Evolutionary conservation across 1,284 basidiomycete genomes (phyloP), one percentile per base, ranked within the genome.

Genomic region (Sparassis latifolia): DNA sequence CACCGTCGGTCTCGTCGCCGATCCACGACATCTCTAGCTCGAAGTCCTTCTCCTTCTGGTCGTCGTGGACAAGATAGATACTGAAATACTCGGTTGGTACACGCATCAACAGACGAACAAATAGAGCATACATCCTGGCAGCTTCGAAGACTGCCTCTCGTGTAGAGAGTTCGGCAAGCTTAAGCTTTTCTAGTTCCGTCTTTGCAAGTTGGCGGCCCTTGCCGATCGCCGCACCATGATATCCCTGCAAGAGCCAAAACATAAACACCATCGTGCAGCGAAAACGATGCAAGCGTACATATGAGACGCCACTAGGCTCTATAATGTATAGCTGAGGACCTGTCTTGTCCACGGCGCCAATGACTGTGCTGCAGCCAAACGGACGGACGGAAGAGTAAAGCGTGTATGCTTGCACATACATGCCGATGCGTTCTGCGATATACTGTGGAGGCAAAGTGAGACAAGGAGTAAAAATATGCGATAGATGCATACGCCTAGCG

Each of bases 11-110:
- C 71, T 97, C 92, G 31, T 84, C 78, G 32, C 93, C 84, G 53
- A 98, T 84, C 97, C 97, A 99, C 38, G 94, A 92, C 78, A 99
- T 82, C 69, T 99, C 97, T 29, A 99, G 80, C 68, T 99, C 97
- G 61, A 99, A 99, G 49, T 94, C 89, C 66, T 97, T 97, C 72
- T 99, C 96, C 69, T 98, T 97, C 52, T 90, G 78, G 61, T 99
- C 97, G 58, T 99, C 96, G 66, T 99, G 97, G 10, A 97, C 94
- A 51, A 95, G 82, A 72, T 98, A 94, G 66, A 99, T 96, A 66
- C 95, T 98, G 63, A 2, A 27, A 33, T 37, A 39, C n/a, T n/a
- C n/a, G 9, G 10, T 10, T 20, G 29, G 38, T 31, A 44, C 20
- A 38, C 31, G 33, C 2, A 29, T 33, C 2, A 47, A 5, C 33